phyloP scores from a whole-genome alignment of 1,284 basidiomycete genomes.

The Fomitiporia mediterranea region DNA sequence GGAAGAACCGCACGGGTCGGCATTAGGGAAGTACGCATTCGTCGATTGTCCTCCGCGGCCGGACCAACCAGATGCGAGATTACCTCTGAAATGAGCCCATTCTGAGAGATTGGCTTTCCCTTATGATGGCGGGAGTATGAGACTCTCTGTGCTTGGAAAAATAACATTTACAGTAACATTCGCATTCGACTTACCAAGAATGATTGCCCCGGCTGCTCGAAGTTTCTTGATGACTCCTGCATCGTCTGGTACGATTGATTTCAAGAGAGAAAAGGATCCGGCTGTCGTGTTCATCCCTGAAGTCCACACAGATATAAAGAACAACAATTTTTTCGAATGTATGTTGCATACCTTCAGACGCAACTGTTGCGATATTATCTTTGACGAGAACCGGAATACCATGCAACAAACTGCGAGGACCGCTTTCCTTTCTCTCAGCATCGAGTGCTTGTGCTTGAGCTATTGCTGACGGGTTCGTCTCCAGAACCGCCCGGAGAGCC shows the following conservation, averaged over 20 bases:
- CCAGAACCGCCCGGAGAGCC: slow-evolving; percentile 55
- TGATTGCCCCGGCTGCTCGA: slow-evolving; percentile 40
- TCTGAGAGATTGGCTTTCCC: slow-evolving; percentile 65
- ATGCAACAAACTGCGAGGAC: slow-evolving; percentile 53
- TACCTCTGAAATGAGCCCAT: slow-evolving; percentile 56
- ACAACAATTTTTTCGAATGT: background rate
- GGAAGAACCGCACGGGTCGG: slow-evolving; percentile 60
- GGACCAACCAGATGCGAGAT: slow-evolving; percentile 57
- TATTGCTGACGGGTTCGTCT: slow-evolving; percentile 57
- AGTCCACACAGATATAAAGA: background rate
- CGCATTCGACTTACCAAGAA: slow-evolving; percentile 34
- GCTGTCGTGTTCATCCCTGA: slow-evolving; percentile 43
- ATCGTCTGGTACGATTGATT: slow-evolving; percentile 39
- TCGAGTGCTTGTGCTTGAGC: slow-evolving; percentile 50
- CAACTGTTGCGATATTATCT: slow-evolving; percentile 50
- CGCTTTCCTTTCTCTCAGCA: slow-evolving; percentile 41
- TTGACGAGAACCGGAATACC: slow-evolving; percentile 70
- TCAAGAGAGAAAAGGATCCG: slow-evolving; percentile 40
- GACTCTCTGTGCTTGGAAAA: no score
- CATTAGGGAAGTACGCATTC: slow-evolving; percentile 55
- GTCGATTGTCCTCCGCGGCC: slow-evolving; percentile 61
- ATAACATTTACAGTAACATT: no score
- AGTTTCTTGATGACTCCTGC: slow-evolving; percentile 36
- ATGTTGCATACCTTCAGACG: slow-evolving; percentile 49
- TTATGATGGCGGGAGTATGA: background rate